Conservation (phyloP, 169 alveolate species). For the Plasmodium ovale region DNA sequence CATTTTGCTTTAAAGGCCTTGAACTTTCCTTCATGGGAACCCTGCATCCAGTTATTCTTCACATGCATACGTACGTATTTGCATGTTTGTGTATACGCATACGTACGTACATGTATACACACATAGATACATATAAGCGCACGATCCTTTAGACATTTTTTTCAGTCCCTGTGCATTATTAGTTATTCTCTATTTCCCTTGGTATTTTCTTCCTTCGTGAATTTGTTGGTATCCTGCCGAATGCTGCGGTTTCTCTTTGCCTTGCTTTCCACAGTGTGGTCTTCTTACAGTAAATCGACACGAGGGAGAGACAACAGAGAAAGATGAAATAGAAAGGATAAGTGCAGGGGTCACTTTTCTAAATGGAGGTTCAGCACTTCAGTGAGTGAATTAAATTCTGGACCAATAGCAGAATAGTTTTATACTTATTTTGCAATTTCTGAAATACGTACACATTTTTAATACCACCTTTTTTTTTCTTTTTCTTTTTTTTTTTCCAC, state of each 20-base stretch:
- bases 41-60: too few species aligned
- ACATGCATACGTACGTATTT: background rate
- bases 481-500: slow-evolving; percentile 20
- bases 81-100: background rate
- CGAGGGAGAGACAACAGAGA: background rate
- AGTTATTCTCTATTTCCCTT: slow-evolving; percentile 50
- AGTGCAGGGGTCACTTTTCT: too few species aligned
- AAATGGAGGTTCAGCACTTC: background rate
- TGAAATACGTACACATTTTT: background rate
- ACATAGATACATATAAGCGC: too few species aligned
- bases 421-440: background rate
- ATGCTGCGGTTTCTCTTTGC: slow-evolving; percentile 40
- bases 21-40: too few species aligned
- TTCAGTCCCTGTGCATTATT: slow-evolving; percentile 59
- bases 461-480: background rate
- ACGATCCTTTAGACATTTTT: slow-evolving; percentile 54
- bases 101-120: slow-evolving; percentile 1
- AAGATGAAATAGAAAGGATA: too few species aligned
- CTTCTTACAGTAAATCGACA: slow-evolving; percentile 52
- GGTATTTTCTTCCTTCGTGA: slow-evolving; percentile 35
- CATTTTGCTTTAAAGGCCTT: too few species aligned
- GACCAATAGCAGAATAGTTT: too few species aligned
- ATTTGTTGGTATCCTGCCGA: slow-evolving; percentile 33
- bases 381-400: background rate
- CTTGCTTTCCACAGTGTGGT: slow-evolving; percentile 33